Conservation (phyloP, 352 stramenopile genomes). For the Plasmopara viticola region DNA sequence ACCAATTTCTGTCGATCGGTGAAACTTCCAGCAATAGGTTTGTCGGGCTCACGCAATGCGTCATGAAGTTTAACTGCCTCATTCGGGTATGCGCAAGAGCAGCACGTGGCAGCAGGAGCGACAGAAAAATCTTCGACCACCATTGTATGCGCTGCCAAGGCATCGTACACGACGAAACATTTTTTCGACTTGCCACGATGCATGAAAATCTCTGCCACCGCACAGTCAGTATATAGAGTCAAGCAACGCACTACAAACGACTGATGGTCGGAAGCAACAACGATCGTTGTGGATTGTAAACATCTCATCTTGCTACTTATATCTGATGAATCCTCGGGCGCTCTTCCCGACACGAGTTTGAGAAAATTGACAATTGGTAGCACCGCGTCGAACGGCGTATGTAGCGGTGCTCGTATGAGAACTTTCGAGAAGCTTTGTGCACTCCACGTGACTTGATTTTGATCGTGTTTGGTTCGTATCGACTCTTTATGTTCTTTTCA, state of each 20-base stretch:
- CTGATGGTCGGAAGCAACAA: slow-evolving; percentile 55
- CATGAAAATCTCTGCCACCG: slow-evolving; percentile 69
- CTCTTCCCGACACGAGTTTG: slow-evolving; percentile 63
- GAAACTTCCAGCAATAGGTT: too few relatives aligned
- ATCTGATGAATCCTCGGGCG: slow-evolving; percentile 54
- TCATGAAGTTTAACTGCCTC: too few relatives aligned
- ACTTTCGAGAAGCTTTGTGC: slow-evolving; percentile 55
- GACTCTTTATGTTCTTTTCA: slow-evolving; percentile 1
- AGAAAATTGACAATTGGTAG: slow-evolving; percentile 71
- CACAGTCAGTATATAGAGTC: slow-evolving; percentile 65
- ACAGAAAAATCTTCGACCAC: slow-evolving; percentile 70
- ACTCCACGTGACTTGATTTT: slow-evolving; percentile 44
- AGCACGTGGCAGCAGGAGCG: slow-evolving; percentile 53
- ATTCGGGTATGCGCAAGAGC: too few relatives aligned
- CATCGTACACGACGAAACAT: slow-evolving; percentile 74
- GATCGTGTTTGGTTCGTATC: slow-evolving; percentile 19
- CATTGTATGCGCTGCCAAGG: slow-evolving; percentile 63
- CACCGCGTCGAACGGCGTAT: slow-evolving; percentile 48
- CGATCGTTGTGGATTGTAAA: slow-evolving; percentile 52
- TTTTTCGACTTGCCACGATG: slow-evolving; percentile 33
- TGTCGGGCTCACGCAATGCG: too few relatives aligned
- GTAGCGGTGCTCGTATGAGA: slow-evolving; percentile 46
- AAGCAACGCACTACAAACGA: slow-evolving; percentile 75
- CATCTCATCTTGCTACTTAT: slow-evolving; percentile 39
- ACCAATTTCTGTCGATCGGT: too few relatives aligned